Conservation (phyloP, 352 stramenopile genomes). For the Phytopythium chamaehyphon region DNA sequence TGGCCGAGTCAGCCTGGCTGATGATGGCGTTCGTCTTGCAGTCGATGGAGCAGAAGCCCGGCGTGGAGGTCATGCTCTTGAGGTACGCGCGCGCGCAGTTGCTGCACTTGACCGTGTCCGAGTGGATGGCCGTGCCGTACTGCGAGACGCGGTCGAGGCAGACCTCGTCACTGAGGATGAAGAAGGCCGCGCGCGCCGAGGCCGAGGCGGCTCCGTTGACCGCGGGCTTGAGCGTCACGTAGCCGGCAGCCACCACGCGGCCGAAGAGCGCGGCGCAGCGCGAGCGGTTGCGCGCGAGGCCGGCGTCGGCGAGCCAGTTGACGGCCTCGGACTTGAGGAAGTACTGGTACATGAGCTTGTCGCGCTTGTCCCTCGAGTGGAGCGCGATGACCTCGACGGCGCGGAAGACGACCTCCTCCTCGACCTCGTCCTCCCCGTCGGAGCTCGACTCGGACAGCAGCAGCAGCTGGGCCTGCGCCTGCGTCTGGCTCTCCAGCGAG, state of each 20-base stretch:
- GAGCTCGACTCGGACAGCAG: constrained; percentile 40
- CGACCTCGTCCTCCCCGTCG: constrained; percentile 49
- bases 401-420: constrained; percentile 53
- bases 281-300: constrained; percentile 55
- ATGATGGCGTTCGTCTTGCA: constrained; percentile 84
- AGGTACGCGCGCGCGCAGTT: constrained; percentile 79
- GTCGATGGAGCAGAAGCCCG: constrained; percentile 85
- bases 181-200: constrained; percentile 56
- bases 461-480: constrained; percentile 13
- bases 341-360: constrained; percentile 78
- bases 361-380: constrained; percentile 63
- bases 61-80: constrained; percentile 47
- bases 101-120: constrained; percentile 76
- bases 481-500: constrained; percentile 4
- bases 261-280: constrained; percentile 50
- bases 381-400: constrained; percentile 66
- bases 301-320: constrained; percentile 74
- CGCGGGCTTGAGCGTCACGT: constrained; percentile 65
- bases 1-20: constrained; percentile 65
- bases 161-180: constrained; percentile 64
- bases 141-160: constrained; percentile 54
- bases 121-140: constrained; percentile 63
- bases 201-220: constrained; percentile 20
- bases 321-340: constrained; percentile 84
- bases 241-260: constrained; percentile 62